Base-by-base conservation (phyloP, 441 rosid genomes). In the Caryocar brasiliense region DNA sequence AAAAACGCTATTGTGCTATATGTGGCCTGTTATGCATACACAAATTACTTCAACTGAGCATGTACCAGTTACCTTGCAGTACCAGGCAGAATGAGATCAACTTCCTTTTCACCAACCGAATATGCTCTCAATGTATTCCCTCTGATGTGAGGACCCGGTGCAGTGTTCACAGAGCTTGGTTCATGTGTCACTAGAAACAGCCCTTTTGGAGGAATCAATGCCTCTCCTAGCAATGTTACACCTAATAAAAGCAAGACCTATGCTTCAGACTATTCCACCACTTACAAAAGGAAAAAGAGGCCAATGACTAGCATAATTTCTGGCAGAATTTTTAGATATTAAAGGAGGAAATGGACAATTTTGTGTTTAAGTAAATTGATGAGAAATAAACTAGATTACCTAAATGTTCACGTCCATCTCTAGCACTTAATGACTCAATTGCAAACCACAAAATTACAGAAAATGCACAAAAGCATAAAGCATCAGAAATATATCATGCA, bases 131-230 rank as follows among this genome's bases (percentile, higher is more conserved):
- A 66, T 13, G 93, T 64, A 33, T 72, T 76, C 47, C 99, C 99
- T 80, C 99, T 75, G 62, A 84, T 88, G 66, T 88, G 99, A 61
- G 97, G 80, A 67, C 97, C 99, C 0, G 95, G 97, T 46, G 81
- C 76, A 6, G 81, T 81, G 62, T 59, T 79, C 47, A 82, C 95
- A 9, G 54, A 72, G 63, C 53, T 70, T 0, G 99, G 99, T 56
- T 88, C 99, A 46, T 88, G 99, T 41, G 88, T 80, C 17, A 86
- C 95, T 26, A 93, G 56, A 51, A 76, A 56, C 43, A 88, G 54
- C n/a, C 95, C 88, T 65, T 72, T 82, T 2, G 91, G 76, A 54
- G 97, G 94, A 68, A 78, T 83, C 44, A 54, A 29, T n/a, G 68
- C 69, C 64, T 88, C 82, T 4, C 75, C 80, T 53, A 58, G 79